Base-by-base conservation (phyloP, 257 asterid species). In the Primulina tabacum region DNA sequence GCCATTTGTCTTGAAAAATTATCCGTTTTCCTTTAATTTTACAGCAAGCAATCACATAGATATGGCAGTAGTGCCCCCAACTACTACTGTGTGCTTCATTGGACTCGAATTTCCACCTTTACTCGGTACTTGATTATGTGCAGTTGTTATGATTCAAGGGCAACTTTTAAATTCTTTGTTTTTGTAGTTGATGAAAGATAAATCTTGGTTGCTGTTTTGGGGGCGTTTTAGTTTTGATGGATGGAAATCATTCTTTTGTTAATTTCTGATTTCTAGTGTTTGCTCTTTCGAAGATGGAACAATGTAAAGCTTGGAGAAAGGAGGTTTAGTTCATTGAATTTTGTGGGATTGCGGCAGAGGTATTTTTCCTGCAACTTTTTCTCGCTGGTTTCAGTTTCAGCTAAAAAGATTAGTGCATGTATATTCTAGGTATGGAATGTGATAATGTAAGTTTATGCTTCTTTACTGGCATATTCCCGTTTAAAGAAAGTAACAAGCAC, bases 311-410 rank as follows among this genome's bases (percentile, higher is more conserved):
- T 77, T 47, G 78, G 73, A 29, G 75, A 75, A 29, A 66, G 68
- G 65, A 76, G 71, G 56, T 60, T 69, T 75, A 28, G 76, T 57
- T 78, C 82, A 5, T 10, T 79, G 75, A 65, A 70, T 75, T 62
- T 81, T 62, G 65, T 67, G 40, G 81, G 79, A 71, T 79, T 79
- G 79, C 79, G 79, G 67, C 82, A 74, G 80, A 81, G 92, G 92
- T 89, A 74, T 43, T 69, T 8, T 43, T 65, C 20, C 33, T 14
- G 60, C 47, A 28, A 38, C 9, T n/a, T 20, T 33, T 37, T 3
- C 26, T 66, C 66, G 57, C 12, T 50, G 7, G 7, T 8, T 17
- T 58, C 30, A 53, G 35, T 59, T 65, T 38, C 32, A 28, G 32
- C 17, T 34, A 63, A 56, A 32, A 56, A 7, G 38, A 38, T 10